Evolutionary conservation across 2,329 filamentous ascomycete genomes (phyloP), one percentile per base, ranked within the genome.

Genomic region (Hymenoscyphus salicellus): DNA sequence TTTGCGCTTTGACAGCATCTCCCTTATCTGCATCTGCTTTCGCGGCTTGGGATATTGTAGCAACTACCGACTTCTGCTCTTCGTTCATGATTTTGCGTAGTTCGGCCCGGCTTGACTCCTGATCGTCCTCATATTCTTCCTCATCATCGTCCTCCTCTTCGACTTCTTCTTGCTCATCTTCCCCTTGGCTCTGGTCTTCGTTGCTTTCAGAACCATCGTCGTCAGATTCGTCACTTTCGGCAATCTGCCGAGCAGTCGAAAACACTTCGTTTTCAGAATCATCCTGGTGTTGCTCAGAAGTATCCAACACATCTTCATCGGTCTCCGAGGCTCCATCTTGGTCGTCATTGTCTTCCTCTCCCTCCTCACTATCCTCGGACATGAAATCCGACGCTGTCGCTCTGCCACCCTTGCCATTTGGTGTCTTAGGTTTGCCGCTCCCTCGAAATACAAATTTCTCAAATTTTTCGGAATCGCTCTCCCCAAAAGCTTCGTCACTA

Each of bases 11-110:
- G 43, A 99, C 91, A 0, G 94, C 94, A 62, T 85, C 79, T 14
- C 95, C 95, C 77, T 98, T 98, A 52, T 89, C 86, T 4, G 90
- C 87, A 75, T 98, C 95, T 61, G 86, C 86, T 73, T 89, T 88
- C 61, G 87, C 87, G 1, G 89, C 88, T 73, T 89, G 71, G 8
- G 81, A 79, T 55, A 84, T 76, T 8, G 86, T 87, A 20, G 86
- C 83, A 6, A 88, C 82, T 43, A 92, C 83, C 3, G 80, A 83
- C 73, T 88, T 89, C 68, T 90, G 86, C 64, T 89, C 86, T 41
- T 88, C 81, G 43, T 81, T 83, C 82, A 93, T 88, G 68, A 92
- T 82, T 71, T 86, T 86, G 64, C 85, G 84, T 56, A 93, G 78
- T 63, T 89, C 84, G 11, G 84, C 84, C 23, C 85, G 85, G 60